Percentiles rank a stretch among this genome's conserved stretches.
phyloP scores from a whole-genome alignment of 345 rosid genomes.

The Salix exigua region DNA sequence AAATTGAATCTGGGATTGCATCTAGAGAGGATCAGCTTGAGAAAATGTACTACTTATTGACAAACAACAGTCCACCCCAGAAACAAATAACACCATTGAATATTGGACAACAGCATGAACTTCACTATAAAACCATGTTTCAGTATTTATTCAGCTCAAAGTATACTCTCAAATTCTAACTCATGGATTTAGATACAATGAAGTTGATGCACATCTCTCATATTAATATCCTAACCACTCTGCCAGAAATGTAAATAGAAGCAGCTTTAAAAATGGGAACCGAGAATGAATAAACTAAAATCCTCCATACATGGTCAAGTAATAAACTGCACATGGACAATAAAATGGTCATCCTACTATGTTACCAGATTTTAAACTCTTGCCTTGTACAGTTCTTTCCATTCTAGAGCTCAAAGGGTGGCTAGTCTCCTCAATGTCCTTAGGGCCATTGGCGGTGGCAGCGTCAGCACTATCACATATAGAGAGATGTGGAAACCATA shows the following conservation, averaged over 20 bases:
- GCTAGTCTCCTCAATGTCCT: conserved; percentile 14
- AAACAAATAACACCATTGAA: neutral
- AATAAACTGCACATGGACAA: neutral
- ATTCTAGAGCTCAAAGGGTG: conserved; percentile 9
- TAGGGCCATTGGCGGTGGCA: conserved; percentile 14
- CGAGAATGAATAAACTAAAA: neutral
- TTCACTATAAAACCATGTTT: neutral
- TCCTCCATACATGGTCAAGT: neutral
- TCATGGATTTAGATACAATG: neutral
- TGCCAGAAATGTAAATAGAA: neutral
- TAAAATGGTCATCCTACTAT: neutral
- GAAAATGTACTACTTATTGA: neutral
- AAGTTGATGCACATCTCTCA: neutral
- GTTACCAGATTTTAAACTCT: neutral
- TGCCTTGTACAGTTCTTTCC: conserved; percentile 19
- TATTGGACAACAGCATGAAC: neutral
- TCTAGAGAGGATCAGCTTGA: conserved; percentile 25
- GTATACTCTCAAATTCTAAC: neutral
- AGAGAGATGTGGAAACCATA: neutral
- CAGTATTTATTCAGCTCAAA: neutral
- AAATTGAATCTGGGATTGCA: conserved; percentile 38
- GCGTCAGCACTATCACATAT: conserved; percentile 18
- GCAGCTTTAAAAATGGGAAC: neutral
- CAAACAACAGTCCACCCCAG: neutral
- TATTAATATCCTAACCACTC: neutral